phyloP scores from a whole-genome alignment of 306 rosid species.

The Pueraria montana region DNA sequence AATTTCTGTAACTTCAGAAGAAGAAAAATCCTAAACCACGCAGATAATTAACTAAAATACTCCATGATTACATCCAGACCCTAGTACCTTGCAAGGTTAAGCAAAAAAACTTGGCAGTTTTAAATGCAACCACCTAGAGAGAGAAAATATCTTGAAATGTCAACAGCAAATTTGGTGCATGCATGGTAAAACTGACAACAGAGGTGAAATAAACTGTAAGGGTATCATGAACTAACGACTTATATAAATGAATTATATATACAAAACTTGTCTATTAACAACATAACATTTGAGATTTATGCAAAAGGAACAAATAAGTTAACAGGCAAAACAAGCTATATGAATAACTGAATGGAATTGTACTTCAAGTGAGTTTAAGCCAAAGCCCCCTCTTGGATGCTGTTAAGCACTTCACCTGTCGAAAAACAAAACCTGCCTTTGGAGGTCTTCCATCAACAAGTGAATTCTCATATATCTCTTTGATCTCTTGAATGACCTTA shows the following conservation, averaged over 20 bases:
- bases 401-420: slow-evolving; percentile 78
- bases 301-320: slow-evolving; percentile 36
- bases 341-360: slow-evolving; percentile 35
- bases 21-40: background rate
- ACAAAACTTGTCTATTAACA: background rate
- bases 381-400: slow-evolving; percentile 76
- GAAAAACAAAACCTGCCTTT: slow-evolving; percentile 82
- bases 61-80: background rate
- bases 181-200: background rate
- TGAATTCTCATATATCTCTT: slow-evolving; percentile 90
- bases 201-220: no score
- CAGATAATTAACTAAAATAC: background rate
- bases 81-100: background rate
- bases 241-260: slow-evolving; percentile 6
- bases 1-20: background rate
- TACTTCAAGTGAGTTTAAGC: slow-evolving; percentile 78
- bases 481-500: slow-evolving; percentile 98
- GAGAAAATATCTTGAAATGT: background rate
- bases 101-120: background rate
- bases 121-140: background rate
- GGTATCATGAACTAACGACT: background rate
- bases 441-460: slow-evolving; percentile 84
- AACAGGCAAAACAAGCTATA: slow-evolving; percentile 8
- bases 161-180: background rate
- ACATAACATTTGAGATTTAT: background rate